These are phyloP conservation scores for Candida schatavii DNA, from an alignment of 805 yeast species.

Conservation along the genomic window DNA sequence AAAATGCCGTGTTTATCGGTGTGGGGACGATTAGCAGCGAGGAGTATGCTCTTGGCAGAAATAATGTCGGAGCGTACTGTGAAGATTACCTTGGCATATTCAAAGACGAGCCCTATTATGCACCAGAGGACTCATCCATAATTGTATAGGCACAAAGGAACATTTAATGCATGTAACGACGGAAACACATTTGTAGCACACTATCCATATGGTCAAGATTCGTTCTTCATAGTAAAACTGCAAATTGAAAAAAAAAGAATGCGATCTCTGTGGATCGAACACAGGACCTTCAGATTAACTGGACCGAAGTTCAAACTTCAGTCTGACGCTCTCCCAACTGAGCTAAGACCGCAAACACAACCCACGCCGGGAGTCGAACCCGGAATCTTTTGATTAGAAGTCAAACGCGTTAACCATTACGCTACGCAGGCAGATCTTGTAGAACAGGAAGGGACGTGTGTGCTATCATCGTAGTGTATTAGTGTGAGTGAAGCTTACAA, in stretches of 20 bases:
- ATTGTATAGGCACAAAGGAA: too few relatives aligned
- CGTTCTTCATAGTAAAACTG: background rate
- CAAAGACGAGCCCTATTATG: slow-evolving; percentile 13
- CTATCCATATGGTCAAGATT: background rate
- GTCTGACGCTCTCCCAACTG: slow-evolving; percentile 39
- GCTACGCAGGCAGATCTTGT: slow-evolving; percentile 62
- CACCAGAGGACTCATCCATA: too few relatives aligned
- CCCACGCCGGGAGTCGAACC: slow-evolving; percentile 58
- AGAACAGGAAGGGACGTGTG: too few relatives aligned
- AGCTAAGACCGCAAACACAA: slow-evolving; percentile 31
- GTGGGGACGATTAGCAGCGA: slow-evolving; percentile 1
- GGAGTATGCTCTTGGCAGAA: background rate
- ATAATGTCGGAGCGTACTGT: too few relatives aligned
- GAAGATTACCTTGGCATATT: slow-evolving; percentile 11
- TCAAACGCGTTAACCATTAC: slow-evolving; percentile 67
- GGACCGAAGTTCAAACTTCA: slow-evolving; percentile 25
- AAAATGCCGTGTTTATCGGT: slow-evolving; percentile 18
- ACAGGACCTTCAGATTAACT: slow-evolving; percentile 29
- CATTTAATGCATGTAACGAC: too few relatives aligned
- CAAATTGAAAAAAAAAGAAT: slow-evolving; percentile 10
- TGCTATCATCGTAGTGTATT: too few relatives aligned
- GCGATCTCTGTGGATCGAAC: slow-evolving; percentile 31
- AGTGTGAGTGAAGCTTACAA: too few relatives aligned
- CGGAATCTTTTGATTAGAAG: slow-evolving; percentile 65
- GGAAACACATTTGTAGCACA: too few relatives aligned